Conservation (phyloP, 2,329 filamentous ascomycete species). For the Calonectria henricotiae region DNA sequence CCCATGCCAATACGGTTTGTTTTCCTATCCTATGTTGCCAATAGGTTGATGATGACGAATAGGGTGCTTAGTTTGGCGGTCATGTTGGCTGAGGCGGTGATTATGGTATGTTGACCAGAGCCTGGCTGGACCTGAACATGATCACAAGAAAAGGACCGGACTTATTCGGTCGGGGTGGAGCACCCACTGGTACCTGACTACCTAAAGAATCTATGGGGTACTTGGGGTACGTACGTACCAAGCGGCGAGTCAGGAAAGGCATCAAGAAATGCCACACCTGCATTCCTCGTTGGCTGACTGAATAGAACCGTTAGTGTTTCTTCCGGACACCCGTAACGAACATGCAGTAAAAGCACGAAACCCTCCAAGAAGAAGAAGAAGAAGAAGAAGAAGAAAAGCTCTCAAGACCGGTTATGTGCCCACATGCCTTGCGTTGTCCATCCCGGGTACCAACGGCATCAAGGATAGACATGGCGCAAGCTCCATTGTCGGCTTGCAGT, state of each 20-base stretch:
- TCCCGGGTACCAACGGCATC: background rate
- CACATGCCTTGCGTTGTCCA: background rate
- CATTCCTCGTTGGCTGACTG: background rate
- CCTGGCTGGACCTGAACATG: background rate
- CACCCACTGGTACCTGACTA: conserved; percentile 26
- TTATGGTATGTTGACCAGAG: background rate
- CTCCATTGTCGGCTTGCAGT: conserved; percentile 46
- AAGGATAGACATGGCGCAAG: conserved; percentile 18
- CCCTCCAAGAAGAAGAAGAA: background rate
- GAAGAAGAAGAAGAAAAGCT: background rate
- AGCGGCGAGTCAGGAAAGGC: background rate
- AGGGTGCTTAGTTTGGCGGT: conserved; percentile 6
- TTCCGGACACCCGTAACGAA: background rate
- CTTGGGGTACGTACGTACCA: background rate
- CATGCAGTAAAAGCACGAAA: background rate
- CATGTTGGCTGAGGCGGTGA: conserved; percentile 8
- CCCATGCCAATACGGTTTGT: background rate
- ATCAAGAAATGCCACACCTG: background rate
- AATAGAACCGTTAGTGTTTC: background rate
- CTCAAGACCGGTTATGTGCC: background rate
- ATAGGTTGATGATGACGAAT: conserved; percentile 9
- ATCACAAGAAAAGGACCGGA: background rate
- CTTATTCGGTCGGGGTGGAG: background rate
- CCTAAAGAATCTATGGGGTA: background rate
- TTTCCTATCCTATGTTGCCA: background rate